phyloP scores from a whole-genome alignment of 306 rosid genomes.

The Ochetophila trinervis region DNA sequence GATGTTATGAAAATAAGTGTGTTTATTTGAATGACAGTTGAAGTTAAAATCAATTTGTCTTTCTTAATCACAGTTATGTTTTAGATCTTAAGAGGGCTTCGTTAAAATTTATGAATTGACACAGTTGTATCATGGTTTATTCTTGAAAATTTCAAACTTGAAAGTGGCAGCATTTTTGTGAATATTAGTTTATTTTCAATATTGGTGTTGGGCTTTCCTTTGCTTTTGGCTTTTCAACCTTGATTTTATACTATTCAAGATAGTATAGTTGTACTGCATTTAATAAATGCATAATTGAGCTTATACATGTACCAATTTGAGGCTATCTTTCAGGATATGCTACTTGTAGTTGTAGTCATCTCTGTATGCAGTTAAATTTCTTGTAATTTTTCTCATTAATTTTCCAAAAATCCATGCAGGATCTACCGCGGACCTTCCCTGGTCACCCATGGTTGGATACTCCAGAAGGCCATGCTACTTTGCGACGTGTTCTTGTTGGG shows the following conservation, averaged over 20 bases:
- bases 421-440: conserved; percentile 91
- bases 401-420: conserved; percentile 42
- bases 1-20: not conserved
- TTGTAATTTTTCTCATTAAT: conserved; percentile 10
- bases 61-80: not conserved
- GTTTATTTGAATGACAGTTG: not conserved
- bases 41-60: not conserved
- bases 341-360: no score
- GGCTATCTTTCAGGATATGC: no score
- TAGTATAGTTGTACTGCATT: no score
- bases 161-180: not conserved
- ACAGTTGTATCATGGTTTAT: conserved; percentile 3
- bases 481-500: conserved; percentile 89
- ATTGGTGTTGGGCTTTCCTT: no score
- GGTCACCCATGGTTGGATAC: conserved; percentile 99
- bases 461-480: conserved; percentile 89
- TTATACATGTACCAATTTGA: not conserved
- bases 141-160: not conserved
- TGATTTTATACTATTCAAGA: no score
- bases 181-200: no score
- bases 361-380: not conserved
- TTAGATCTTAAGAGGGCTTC: no score
- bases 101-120: conserved; percentile 15
- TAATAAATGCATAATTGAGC: no score
- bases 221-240: no score